Evolutionary conservation across 805 yeast genomes (phyloP).

Genomic region (Candida chauliodis): DNA sequence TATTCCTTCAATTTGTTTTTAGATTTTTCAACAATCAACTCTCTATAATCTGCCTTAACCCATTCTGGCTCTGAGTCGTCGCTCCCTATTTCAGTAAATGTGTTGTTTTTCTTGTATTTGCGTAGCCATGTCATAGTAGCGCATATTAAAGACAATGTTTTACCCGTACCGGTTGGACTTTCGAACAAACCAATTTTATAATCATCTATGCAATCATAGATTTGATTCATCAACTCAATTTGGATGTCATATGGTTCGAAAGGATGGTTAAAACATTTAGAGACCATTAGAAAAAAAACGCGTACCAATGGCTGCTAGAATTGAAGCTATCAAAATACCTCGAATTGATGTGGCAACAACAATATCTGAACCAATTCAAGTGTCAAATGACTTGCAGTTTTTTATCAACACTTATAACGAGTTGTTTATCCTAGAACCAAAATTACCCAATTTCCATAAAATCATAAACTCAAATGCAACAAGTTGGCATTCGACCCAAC

Average conservation of each 20-base stretch:
- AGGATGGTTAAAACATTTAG: constrained; percentile 65
- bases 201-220: constrained; percentile 60
- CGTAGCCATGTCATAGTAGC: constrained; percentile 82
- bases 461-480: constrained; percentile 15
- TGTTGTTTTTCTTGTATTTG: constrained; percentile 33
- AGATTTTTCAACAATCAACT: constrained; percentile 27
- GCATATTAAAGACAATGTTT: constrained; percentile 83
- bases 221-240: constrained; percentile 64
- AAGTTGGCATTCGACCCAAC: background rate
- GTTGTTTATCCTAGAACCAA: constrained; percentile 35
- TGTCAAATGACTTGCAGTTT: constrained; percentile 33
- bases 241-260: constrained; percentile 80
- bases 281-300: constrained; percentile 1
- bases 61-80: constrained; percentile 57
- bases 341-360: constrained; percentile 14
- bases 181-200: constrained; percentile 79
- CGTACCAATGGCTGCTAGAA: background rate
- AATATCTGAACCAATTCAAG: constrained; percentile 26
- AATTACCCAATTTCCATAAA: constrained; percentile 30
- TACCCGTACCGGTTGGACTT: constrained; percentile 95
- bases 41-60: constrained; percentile 44
- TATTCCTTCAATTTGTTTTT: constrained; percentile 30
- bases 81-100: constrained; percentile 5
- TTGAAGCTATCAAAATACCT: constrained; percentile 8
- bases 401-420: constrained; percentile 33